A percentile compares a stretch with the other conserved stretches of the same genome.
phyloP scores from a whole-genome alignment of 257 asterid species.

The Primulina eburnea region DNA sequence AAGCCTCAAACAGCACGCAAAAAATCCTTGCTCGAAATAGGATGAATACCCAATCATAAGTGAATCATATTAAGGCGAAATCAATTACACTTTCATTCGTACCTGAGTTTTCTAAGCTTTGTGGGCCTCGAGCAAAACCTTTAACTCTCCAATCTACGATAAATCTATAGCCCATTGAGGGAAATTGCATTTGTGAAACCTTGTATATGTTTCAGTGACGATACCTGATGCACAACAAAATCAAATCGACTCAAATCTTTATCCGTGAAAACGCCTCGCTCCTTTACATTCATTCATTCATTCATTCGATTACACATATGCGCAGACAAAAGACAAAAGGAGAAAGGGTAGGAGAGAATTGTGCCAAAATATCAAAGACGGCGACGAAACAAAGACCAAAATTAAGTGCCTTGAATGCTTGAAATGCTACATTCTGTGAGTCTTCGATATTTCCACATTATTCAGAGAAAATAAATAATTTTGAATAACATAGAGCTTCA shows the following conservation, averaged over 20 bases:
- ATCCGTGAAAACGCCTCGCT: not conserved
- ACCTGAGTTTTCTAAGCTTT: constrained; percentile 24
- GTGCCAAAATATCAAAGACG: not conserved
- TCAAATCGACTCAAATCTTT: not conserved
- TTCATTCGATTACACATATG: not conserved
- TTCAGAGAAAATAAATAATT: not conserved
- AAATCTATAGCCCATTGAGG: constrained; percentile 30
- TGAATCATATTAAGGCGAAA: constrained; percentile 32
- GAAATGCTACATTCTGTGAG: not conserved
- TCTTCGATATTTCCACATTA: not conserved
- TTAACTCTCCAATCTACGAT: constrained; percentile 25
- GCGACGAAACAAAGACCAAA: not conserved
- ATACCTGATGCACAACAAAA: not conserved
- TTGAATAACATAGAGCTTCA: no score
- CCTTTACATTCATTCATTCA: not conserved
- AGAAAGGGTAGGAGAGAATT: not conserved
- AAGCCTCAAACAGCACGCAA: constrained; percentile 10
- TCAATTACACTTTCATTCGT: constrained; percentile 27
- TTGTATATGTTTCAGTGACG: not conserved
- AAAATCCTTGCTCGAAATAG: constrained; percentile 22
- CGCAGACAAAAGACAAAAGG: not conserved
- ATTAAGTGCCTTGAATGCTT: not conserved
- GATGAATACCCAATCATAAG: constrained; percentile 34
- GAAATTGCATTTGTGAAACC: constrained; percentile 38
- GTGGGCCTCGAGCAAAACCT: constrained; percentile 34